Conservation (phyloP, 495 filamentous ascomycete species). For the Cercophora newfieldiana region DNA sequence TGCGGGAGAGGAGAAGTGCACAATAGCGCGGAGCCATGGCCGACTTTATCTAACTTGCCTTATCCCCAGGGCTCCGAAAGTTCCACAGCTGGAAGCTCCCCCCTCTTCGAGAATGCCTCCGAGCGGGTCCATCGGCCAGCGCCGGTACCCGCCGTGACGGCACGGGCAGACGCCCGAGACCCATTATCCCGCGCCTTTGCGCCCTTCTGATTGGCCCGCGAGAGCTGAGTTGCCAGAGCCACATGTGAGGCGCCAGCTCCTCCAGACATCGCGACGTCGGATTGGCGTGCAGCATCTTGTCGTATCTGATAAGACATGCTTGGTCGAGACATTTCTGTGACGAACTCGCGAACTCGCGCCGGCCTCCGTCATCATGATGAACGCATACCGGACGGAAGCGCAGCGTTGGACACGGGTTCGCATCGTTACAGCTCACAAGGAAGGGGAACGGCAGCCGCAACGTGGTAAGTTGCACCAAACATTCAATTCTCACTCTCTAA, state of each 20-base stretch:
- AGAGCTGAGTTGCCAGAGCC: background rate
- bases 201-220: constrained; percentile 8
- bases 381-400: too few species aligned
- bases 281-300: constrained; percentile 4
- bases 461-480: background rate
- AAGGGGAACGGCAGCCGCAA: too few species aligned
- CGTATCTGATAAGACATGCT: background rate
- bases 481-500: background rate
- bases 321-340: background rate
- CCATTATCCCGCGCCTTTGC: constrained; percentile 4
- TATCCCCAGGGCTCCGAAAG: background rate
- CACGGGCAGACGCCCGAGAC: background rate
- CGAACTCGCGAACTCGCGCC: background rate
- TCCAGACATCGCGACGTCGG: background rate
- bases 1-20: background rate
- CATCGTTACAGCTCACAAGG: too few species aligned
- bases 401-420: too few species aligned
- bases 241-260: background rate
- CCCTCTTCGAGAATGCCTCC: constrained; percentile 2
- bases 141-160: constrained; percentile 20
- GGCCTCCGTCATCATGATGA: background rate
- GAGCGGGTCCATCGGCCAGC: constrained; percentile 19
- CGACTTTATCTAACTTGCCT: constrained; percentile 1
- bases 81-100: background rate
- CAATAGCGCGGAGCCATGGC: background rate